Evolutionary conservation across 164 flowering plant species (phyloP), one percentile per base, ranked within the genome.

Genomic region (Sedum album): DNA sequence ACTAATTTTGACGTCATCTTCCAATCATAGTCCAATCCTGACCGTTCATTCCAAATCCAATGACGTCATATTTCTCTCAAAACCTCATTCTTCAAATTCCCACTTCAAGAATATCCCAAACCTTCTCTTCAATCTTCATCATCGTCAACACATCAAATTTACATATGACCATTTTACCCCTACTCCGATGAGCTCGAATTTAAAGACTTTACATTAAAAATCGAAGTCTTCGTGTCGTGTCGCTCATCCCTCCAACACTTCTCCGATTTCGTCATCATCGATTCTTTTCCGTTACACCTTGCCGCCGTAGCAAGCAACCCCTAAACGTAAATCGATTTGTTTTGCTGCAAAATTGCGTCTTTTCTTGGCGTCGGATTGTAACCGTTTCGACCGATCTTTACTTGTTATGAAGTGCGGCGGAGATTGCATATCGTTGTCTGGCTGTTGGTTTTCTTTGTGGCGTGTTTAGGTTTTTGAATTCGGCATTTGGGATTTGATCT

Each of bases 381-480:
- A 57, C 33, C 62, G 33, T 11, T 28, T 57, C 33, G 13, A 13
- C 30, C 61, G 61, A 13, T 30, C 14, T 57, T 57, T 57, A 14
- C 62, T 28, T 28, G 33, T 57, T 57, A 57, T 57, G 33, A 55
- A 55, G 33, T 57, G 62, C 62, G 17, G 20, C n/a, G 31, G 62
- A 26, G 62, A 57, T 28, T 57, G 62, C 23, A 26, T 26, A 30
- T 57, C 62, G 62, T 57, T 33, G 48, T 11, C 48, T 57, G 10
- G n/a, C 62, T 13, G 8, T 57, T 11, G n/a, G 11, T 51, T 51
- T 1, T 30, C 11, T 17, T 4, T 57, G 2, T 28, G 20, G 28
- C 5, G 5, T 28, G 17, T 57, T 57, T 57, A 9, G 62, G 33
- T 26, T 57, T 57, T 57, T 18, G 9, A 57, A 57, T 21, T 53